These are phyloP conservation scores for Vaccinium macrocarpon DNA, from an alignment of 148 eudicot genomes.

Conservation along the genomic window DNA sequence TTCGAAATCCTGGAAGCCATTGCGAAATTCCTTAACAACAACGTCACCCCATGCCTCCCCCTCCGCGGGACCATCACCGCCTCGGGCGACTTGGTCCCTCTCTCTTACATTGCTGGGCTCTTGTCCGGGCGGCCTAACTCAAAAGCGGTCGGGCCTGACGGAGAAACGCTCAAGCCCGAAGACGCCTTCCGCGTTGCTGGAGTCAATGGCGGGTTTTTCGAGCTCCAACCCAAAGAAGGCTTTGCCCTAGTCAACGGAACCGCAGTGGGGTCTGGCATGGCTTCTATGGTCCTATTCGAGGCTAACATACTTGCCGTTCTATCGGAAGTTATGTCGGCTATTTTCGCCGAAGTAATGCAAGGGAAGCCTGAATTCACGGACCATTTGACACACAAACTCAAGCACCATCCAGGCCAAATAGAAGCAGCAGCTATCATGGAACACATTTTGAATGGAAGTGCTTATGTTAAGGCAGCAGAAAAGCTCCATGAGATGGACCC, in stretches of 20 bases:
- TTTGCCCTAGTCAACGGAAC: slow-evolving; percentile 24
- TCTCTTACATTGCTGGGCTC: slow-evolving; percentile 18
- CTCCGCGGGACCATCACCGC: slow-evolving; percentile 41
- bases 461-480: slow-evolving; percentile 29
- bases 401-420: slow-evolving; percentile 46
- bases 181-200: slow-evolving; percentile 33
- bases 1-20: slow-evolving; percentile 43
- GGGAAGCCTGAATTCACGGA: neutral
- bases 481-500: slow-evolving; percentile 37
- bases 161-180: slow-evolving; percentile 19
- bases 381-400: slow-evolving; percentile 40
- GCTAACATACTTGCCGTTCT: slow-evolving; percentile 28
- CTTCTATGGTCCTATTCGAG: slow-evolving; percentile 25
- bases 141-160: slow-evolving; percentile 27
- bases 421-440: slow-evolving; percentile 44
- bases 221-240: slow-evolving; percentile 29
- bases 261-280: slow-evolving; percentile 22
- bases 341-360: slow-evolving; percentile 39
- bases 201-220: slow-evolving; percentile 26
- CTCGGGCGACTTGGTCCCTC: slow-evolving; percentile 43
- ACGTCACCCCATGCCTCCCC: slow-evolving; percentile 36
- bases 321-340: slow-evolving; percentile 33
- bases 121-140: slow-evolving; percentile 35
- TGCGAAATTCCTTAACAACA: slow-evolving; percentile 31
- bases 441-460: slow-evolving; percentile 37